Evolutionary conservation across 805 yeast genomes (phyloP).

Genomic region (Gaillardinia entomophila): DNA sequence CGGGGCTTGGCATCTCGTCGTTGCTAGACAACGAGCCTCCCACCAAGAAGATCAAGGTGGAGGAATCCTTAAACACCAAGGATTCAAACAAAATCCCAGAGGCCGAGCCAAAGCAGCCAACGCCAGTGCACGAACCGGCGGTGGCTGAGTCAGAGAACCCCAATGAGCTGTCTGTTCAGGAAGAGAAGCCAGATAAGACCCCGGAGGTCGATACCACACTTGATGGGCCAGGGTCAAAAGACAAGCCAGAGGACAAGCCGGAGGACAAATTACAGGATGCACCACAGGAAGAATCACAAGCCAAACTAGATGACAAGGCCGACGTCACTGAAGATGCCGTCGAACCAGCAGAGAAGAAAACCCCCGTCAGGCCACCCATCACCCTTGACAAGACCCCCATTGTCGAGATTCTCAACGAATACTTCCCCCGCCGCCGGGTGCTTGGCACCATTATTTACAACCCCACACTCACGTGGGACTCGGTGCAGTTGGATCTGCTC

Average conservation of each 20-base stretch:
- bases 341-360: too few species aligned
- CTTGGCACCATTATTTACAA: conserved; percentile 44
- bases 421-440: conserved; percentile 25
- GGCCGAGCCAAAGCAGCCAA: too few species aligned
- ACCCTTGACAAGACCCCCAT: conserved; percentile 14
- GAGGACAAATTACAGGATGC: conserved; percentile 1
- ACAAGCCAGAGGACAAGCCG: not conserved
- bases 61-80: conserved; percentile 9
- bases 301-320: conserved; percentile 1
- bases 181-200: conserved; percentile 15
- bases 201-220: conserved; percentile 1
- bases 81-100: too few species aligned
- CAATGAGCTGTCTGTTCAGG: too few species aligned
- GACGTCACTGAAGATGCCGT: too few species aligned
- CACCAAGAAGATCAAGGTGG: not conserved
- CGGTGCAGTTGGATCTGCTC: conserved; percentile 8
- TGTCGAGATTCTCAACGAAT: conserved; percentile 14
- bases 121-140: too few species aligned
- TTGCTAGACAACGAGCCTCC: not conserved
- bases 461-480: conserved; percentile 44
- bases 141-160: too few species aligned
- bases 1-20: not conserved
- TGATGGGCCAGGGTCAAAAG: not conserved
- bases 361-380: conserved; percentile 4
- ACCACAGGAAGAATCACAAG: conserved; percentile 1